Base-by-base conservation (phyloP, 2,329 filamentous ascomycete genomes). In the Acephala macrosclerotiorum region DNA sequence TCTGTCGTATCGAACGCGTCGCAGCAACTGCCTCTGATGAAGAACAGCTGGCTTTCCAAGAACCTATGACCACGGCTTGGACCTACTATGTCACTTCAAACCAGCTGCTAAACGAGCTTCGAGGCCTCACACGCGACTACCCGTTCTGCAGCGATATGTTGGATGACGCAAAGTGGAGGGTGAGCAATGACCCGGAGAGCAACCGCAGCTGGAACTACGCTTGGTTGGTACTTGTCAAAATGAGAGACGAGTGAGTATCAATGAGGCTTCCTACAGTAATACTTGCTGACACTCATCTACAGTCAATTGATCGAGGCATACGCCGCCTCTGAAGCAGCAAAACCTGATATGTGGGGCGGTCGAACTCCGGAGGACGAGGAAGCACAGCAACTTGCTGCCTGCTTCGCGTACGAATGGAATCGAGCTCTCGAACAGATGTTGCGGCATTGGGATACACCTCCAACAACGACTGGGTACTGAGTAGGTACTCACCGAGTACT, bases 151-250 rank as follows among this genome's bases (percentile, higher is more conserved):
- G 85, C 14, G 87, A 89, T 58, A 83, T 90, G 38, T 75, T 93
- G 1, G 83, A 86, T 58, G 89, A 91, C 73, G 90, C 90, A 0
- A 89, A 90, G 72, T 78, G 80, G 63, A 81, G 88, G 25, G 90
- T 93, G 2, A 82, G 84, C 62, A 80, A 79, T 33, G 91, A 93
- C 68, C 89, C 89, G 0, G 80, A 83, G 20, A 90, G 88, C 69
- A 88, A 88, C 71, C 84, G 88, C 26, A 92, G 89, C 75, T 93
- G 91, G 90, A 94, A 93, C 74, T 82, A 91, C 71, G 91, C 89
- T 49, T 93, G 91, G 90, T 79, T 93, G 55, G 87, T 91, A 36
- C 79, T 93, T 11, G 80, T 79, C 49, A 92, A 91, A 76, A 88
- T 92, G 59, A 81, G 83, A 25, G 85, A 87, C 63, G 87, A 89